phyloP scores from a whole-genome alignment of 139 green algal species.

The Chlorella sp. region DNA sequence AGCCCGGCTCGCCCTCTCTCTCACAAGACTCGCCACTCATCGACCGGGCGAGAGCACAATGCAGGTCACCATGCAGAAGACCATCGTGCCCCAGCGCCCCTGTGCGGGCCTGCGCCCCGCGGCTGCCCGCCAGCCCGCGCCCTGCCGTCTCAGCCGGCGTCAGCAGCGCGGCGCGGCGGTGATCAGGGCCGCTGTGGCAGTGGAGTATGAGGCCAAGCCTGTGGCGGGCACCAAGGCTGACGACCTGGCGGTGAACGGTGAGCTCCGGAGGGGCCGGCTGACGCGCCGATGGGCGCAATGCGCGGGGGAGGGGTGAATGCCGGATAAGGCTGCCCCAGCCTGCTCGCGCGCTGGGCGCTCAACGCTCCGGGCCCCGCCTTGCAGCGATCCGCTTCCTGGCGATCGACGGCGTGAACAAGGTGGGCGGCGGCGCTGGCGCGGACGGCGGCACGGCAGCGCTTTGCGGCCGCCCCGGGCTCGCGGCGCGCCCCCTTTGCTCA shows the following conservation, averaged over 20 bases:
- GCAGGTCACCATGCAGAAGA: conserved; percentile 8
- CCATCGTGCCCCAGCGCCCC: neutral
- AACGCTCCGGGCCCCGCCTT: neutral
- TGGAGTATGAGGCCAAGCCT: no score
- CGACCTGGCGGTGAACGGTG: conserved; percentile 49
- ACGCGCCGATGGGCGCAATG: neutral
- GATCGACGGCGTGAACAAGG: conserved; percentile 66
- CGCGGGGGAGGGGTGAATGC: neutral
- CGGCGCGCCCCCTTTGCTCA: conserved; percentile 10
- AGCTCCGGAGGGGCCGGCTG: no score
- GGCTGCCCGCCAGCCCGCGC: conserved; percentile 4
- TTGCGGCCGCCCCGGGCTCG: neutral
- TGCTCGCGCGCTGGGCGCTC: neutral
- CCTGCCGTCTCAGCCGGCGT: neutral
- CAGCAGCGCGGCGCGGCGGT: neutral
- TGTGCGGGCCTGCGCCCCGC: neutral
- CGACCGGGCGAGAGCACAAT: neutral
- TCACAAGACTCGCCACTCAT: no score
- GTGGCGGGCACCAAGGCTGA: conserved; percentile 39
- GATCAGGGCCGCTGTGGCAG: conserved; percentile 14
- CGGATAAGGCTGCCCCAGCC: neutral
- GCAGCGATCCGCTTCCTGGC: conserved; percentile 77
- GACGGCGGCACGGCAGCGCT: neutral
- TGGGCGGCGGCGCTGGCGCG: conserved; percentile 3
- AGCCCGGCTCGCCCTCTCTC: no score